A percentile compares a stretch with the other conserved stretches of the same genome.
phyloP scores from a whole-genome alignment of 2,329 filamentous ascomycete genomes.

The Nemania abortiva region DNA sequence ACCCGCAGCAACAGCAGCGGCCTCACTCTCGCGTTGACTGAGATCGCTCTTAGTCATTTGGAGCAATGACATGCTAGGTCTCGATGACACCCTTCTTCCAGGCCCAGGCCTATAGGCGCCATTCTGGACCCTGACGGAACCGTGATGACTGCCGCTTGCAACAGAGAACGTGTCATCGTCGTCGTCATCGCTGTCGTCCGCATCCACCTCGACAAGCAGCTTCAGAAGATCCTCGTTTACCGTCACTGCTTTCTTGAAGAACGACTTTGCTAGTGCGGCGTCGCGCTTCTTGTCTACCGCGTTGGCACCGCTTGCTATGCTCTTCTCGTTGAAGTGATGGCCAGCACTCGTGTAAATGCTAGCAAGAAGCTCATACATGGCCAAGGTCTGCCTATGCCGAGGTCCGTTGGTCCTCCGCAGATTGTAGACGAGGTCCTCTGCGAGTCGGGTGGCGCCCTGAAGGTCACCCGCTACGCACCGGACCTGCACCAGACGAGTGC shows the following conservation, averaged over 20 bases:
- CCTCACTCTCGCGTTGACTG: conserved; percentile 9
- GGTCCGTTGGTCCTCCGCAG: conserved; percentile 34
- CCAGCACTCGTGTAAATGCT: conserved; percentile 39
- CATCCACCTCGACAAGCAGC: conserved; percentile 33
- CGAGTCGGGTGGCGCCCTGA: conserved; percentile 26
- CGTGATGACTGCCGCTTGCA: conserved; percentile 26
- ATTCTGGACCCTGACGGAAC: conserved; percentile 22
- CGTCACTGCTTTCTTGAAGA: conserved; percentile 37
- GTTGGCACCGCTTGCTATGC: conserved; percentile 12
- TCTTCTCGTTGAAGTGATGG: conserved; percentile 23
- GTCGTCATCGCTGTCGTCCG: conserved; percentile 38
- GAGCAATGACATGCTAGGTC: conserved; percentile 5
- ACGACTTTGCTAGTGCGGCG: conserved; percentile 23
- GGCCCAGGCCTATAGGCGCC: conserved; percentile 13
- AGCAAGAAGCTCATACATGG: conserved; percentile 37
- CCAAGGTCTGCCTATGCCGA: conserved; percentile 30
- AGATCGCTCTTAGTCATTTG: conserved; percentile 1
- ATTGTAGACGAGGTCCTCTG: conserved; percentile 40
- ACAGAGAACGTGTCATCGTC: conserved; percentile 35
- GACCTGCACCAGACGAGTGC: conserved; percentile 36
- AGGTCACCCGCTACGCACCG: conserved; percentile 32
- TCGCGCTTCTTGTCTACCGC: conserved; percentile 32
- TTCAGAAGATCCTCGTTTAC: conserved; percentile 38
- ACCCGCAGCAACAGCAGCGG: not conserved
- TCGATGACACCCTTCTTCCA: conserved; percentile 20